Conservation (phyloP, 768 basidiomycete genomes). For the Calocera viscosa region DNA sequence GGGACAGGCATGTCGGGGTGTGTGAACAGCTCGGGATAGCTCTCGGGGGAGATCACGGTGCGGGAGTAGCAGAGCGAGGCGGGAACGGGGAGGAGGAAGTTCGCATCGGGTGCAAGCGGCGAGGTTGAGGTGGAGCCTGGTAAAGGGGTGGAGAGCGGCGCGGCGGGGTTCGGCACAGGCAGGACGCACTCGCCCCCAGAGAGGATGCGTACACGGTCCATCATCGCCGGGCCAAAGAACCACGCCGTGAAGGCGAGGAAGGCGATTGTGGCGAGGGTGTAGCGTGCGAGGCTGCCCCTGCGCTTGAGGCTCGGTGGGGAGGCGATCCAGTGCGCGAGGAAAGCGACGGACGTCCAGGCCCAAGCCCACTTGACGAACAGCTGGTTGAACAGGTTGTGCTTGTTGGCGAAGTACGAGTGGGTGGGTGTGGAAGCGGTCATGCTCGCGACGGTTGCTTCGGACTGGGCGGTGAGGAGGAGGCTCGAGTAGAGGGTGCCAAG, state of each 20-base stretch:
- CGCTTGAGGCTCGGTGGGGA: slow-evolving; percentile 30
- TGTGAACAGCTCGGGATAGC: slow-evolving; percentile 54
- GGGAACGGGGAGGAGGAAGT: slow-evolving; percentile 39
- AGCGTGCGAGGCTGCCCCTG: not conserved
- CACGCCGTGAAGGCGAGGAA: slow-evolving; percentile 71
- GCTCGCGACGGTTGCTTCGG: slow-evolving; percentile 54
- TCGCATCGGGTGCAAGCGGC: not conserved
- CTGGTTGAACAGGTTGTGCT: slow-evolving; percentile 69
- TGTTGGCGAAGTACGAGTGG: slow-evolving; percentile 64
- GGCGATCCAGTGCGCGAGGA: slow-evolving; percentile 47
- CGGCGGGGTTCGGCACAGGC: slow-evolving; percentile 29
- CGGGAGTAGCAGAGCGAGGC: slow-evolving; percentile 43
- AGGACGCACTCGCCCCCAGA: slow-evolving; percentile 74
- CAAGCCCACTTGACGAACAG: slow-evolving; percentile 83
- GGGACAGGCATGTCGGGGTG: slow-evolving; percentile 33
- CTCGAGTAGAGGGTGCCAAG: slow-evolving; percentile 58
- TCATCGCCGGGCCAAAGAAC: slow-evolving; percentile 77
- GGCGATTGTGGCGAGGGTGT: slow-evolving; percentile 37
- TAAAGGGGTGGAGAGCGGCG: slow-evolving; percentile 10
- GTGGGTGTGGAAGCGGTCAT: slow-evolving; percentile 54
- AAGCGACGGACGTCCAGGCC: slow-evolving; percentile 74
- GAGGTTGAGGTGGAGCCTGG: slow-evolving; percentile 6
- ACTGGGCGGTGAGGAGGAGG: slow-evolving; percentile 59
- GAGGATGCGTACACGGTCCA: slow-evolving; percentile 49
- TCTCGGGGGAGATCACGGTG: slow-evolving; percentile 40